Conservation (phyloP, 2,329 filamentous ascomycete species). For the Epichloe typhina region DNA sequence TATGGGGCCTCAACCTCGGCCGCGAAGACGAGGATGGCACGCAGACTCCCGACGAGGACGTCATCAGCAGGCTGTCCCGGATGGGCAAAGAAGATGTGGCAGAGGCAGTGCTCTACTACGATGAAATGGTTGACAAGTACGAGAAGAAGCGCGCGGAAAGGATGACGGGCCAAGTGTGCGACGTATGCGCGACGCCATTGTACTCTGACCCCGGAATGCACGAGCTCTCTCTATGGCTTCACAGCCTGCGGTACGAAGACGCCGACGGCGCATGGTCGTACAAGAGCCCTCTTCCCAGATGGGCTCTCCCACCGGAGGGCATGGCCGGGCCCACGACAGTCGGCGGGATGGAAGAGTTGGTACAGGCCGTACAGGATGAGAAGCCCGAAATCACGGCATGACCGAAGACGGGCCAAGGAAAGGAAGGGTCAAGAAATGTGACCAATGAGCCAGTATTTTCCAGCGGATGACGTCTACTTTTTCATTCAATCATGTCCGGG, state of each 20-base stretch:
- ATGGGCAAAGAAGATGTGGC: constrained; percentile 95
- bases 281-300: constrained; percentile 67
- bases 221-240: constrained; percentile 85
- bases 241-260: constrained; percentile 83
- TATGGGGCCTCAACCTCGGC: constrained; percentile 76
- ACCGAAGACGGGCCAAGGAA: background rate
- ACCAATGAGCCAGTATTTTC: too few relatives aligned
- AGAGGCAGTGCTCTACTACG: constrained; percentile 82
- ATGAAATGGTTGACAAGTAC: constrained; percentile 85
- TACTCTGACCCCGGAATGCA: constrained; percentile 88
- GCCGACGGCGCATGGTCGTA: constrained; percentile 76
- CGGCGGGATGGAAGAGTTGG: constrained; percentile 44
- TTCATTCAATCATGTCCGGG: too few relatives aligned
- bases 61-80: constrained; percentile 68
- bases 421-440: background rate
- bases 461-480: background rate
- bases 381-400: constrained; percentile 23
- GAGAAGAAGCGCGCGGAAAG: constrained; percentile 85
- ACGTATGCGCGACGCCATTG: constrained; percentile 70
- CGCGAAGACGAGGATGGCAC: constrained; percentile 49
- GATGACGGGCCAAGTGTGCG: constrained; percentile 74
- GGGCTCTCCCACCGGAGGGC: constrained; percentile 72
- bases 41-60: constrained; percentile 70
- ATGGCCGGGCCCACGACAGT: constrained; percentile 58
- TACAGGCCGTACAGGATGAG: constrained; percentile 38